phyloP scores from a whole-genome alignment of 495 filamentous ascomycete genomes.

The Amorphotheca resinae region DNA sequence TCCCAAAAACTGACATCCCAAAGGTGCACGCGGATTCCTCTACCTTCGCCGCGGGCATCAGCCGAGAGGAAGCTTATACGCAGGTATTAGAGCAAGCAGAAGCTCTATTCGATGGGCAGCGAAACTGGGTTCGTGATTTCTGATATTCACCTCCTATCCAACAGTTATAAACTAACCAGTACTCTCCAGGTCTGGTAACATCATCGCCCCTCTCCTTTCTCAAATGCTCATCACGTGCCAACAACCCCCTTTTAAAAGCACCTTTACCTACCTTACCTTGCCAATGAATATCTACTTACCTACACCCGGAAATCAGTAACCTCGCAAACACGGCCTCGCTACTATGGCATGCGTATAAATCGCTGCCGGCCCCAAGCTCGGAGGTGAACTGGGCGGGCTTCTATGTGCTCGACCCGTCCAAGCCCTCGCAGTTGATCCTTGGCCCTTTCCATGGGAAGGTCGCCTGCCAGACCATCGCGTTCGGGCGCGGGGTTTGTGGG shows the following conservation, averaged over 20 bases:
- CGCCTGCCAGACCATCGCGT: slow-evolving; percentile 74
- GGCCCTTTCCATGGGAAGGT: slow-evolving; percentile 84
- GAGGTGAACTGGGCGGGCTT: slow-evolving; percentile 89
- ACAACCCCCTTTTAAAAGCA: too few species aligned
- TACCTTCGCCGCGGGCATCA: slow-evolving; percentile 50
- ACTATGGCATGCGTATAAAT: slow-evolving; percentile 74
- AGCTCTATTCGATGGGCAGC: slow-evolving; percentile 62
- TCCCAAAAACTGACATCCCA: too few species aligned
- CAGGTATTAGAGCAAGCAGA: slow-evolving; percentile 61
- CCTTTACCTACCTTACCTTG: too few species aligned
- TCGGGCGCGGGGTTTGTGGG: slow-evolving; percentile 76
- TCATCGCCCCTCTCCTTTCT: background rate
- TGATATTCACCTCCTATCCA: slow-evolving; percentile 5
- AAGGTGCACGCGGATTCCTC: slow-evolving; percentile 88
- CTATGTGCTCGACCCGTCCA: slow-evolving; percentile 61
- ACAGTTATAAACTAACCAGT: slow-evolving; percentile 8
- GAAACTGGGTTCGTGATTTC: slow-evolving; percentile 71
- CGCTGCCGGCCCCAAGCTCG: slow-evolving; percentile 59
- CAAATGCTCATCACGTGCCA: background rate
- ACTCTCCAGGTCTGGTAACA: slow-evolving; percentile 20
- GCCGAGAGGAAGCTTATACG: slow-evolving; percentile 64
- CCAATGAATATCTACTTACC: background rate
- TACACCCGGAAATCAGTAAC: slow-evolving; percentile 43
- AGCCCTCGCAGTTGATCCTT: slow-evolving; percentile 51
- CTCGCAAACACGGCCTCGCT: slow-evolving; percentile 74